Evolutionary conservation across 129 eudicot genomes (phyloP).

Genomic region (Escallonia rubra): DNA sequence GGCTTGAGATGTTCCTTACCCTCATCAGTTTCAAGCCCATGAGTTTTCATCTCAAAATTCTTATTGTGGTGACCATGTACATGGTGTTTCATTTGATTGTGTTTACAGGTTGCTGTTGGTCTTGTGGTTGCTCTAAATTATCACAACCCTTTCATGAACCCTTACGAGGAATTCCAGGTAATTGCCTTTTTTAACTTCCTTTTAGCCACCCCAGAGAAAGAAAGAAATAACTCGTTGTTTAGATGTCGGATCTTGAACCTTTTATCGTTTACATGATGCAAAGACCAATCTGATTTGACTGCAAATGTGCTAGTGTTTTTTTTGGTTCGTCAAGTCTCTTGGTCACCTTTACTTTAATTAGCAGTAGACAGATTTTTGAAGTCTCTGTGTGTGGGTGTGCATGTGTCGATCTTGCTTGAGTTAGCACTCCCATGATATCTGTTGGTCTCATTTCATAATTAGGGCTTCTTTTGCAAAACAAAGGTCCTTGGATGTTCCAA

Average conservation of each 20-base stretch:
- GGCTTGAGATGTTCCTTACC: too few species aligned
- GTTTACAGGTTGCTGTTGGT: slow-evolving; percentile 76
- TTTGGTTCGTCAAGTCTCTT: not conserved
- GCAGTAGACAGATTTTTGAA: too few species aligned
- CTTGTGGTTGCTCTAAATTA: slow-evolving; percentile 90
- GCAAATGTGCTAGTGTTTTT: not conserved
- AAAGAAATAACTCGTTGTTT: too few species aligned
- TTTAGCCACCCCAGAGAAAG: not conserved
- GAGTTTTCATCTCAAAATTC: too few species aligned
- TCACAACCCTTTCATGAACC: slow-evolving; percentile 83
- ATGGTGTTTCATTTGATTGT: not conserved
- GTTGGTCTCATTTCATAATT: too few species aligned
- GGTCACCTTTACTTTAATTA: too few species aligned
- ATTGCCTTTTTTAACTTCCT: not conserved
- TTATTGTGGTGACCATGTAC: not conserved
- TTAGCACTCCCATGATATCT: too few species aligned
- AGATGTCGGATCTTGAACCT: not conserved
- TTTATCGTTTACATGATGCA: not conserved
- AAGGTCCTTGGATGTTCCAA: too few species aligned
- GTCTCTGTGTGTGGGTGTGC: too few species aligned
- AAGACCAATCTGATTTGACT: not conserved
- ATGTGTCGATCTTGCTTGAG: too few species aligned
- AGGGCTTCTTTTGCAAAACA: too few species aligned
- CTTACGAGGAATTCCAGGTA: slow-evolving; percentile 98
- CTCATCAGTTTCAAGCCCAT: too few species aligned